Percentiles rank a stretch among this genome's conserved stretches.
phyloP scores from a whole-genome alignment of 2,329 filamentous ascomycete genomes.

The Verruconis gallopava region DNA sequence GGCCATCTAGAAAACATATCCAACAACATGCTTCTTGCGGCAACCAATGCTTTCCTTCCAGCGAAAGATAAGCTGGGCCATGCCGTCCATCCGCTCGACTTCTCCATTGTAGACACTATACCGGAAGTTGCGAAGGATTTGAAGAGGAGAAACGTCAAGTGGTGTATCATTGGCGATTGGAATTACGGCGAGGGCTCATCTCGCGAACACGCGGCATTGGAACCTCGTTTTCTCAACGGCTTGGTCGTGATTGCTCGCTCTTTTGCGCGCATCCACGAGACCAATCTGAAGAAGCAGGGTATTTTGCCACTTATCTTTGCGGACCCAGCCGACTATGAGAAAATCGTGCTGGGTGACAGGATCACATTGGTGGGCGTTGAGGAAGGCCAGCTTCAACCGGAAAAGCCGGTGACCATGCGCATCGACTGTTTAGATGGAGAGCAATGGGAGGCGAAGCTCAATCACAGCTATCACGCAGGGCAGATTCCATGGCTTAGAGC shows the following conservation, averaged over 20 bases:
- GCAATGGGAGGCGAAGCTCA: no score
- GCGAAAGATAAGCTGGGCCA: constrained; percentile 92
- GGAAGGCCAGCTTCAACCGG: no score
- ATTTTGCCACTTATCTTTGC: constrained; percentile 88
- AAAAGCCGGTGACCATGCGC: no score
- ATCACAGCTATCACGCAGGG: no score
- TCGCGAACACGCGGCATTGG: constrained; percentile 77
- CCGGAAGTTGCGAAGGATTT: constrained; percentile 76
- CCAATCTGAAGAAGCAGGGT: constrained; percentile 94
- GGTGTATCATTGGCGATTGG: constrained; percentile 93
- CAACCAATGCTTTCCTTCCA: constrained; percentile 79
- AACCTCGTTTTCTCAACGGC: constrained; percentile 81
- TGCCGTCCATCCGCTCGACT: no score
- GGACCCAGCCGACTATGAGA: constrained; percentile 77
- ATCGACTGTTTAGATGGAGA: no score
- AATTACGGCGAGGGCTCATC: constrained; percentile 93
- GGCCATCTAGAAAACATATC: constrained; percentile 96
- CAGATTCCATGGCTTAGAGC: no score
- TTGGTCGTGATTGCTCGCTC: constrained; percentile 76
- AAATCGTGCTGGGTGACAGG: constrained; percentile 68
- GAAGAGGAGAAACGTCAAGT: constrained; percentile 64
- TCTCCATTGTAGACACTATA: no score
- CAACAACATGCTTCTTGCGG: constrained; percentile 93
- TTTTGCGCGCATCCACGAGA: constrained; percentile 89
- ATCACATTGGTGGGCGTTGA: constrained; percentile 75